These are phyloP conservation scores for Fonsecaea nubica DNA, from an alignment of 2,329 filamentous ascomycete genomes.

Conservation along the genomic window DNA sequence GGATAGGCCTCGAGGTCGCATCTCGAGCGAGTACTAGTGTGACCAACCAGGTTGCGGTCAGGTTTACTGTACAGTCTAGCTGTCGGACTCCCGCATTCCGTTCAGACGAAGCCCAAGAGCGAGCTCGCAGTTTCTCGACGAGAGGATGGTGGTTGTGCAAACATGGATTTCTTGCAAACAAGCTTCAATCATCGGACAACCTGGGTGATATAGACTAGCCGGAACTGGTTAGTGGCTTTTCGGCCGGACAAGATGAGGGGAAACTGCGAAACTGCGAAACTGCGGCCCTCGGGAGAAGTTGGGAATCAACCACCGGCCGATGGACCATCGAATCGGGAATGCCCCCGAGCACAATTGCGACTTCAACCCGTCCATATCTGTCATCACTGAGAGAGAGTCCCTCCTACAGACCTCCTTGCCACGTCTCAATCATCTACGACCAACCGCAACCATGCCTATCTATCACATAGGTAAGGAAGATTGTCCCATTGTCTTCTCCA, in stretches of 20 bases:
- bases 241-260: background rate
- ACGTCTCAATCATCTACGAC: background rate
- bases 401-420: too few relatives aligned
- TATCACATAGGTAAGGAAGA: constrained; percentile 49
- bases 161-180: background rate
- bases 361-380: background rate
- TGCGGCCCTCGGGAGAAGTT: background rate
- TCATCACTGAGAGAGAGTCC: too few relatives aligned
- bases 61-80: too few relatives aligned
- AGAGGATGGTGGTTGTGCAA: background rate
- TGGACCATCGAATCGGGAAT: background rate
- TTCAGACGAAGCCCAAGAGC: background rate
- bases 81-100: background rate
- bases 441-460: constrained; percentile 45
- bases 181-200: background rate
- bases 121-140: background rate
- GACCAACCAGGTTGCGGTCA: background rate
- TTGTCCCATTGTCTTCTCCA: background rate
- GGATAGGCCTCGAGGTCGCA: too few relatives aligned
- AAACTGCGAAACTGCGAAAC: background rate
- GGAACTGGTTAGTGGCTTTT: background rate
- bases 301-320: background rate
- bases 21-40: too few relatives aligned
- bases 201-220: background rate
- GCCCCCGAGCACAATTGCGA: background rate